Base-by-base conservation (phyloP, 2,329 filamentous ascomycete genomes). In the Hypoxylon sp. region DNA sequence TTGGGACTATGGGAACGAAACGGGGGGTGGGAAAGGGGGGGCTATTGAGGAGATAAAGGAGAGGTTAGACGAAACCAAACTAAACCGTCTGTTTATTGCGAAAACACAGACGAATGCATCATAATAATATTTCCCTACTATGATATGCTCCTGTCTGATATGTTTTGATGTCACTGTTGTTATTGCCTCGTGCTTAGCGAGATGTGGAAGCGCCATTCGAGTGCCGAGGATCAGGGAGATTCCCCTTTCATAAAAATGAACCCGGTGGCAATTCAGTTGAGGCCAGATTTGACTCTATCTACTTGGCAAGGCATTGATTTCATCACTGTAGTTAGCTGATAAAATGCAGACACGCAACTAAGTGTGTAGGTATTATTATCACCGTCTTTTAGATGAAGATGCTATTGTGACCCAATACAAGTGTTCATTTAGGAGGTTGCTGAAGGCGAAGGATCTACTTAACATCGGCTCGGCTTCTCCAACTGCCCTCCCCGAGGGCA, bases 101-200 rank as follows among this genome's bases (percentile, higher is more conserved):
- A 42, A 42, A 62, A 40, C 53, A 69, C 60, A 67, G 56, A 63
- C 62, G 50, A 68, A 61, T 55, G 63, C 56, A 69, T 67, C 59
- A 56, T 64, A 44, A 69, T 69, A 69, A 67, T 69, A 69, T 55
- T 61, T 20, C 48, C 61, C 52, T 63, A 64, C 52, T 57, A 56
- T 55, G 48, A 54, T 28, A 61, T 36, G 18, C 24, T 22, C 11
- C 14, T 28, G n/a, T 11, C 26, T 14, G 20, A 12, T 44, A 18
- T 49, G 28, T 57, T 42, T 11, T 42, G 2, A 9, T 49, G 2
- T n/a, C n/a, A 16, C 9, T 4, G 8, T 9, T 16, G 9, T 40
- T 40, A 20, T 20, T 40, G n/a, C 36, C 3, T 6, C 36, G 20
- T 20, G 3, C 3, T 30, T n/a, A 32, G n/a, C 11, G 9, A 33